Evolutionary conservation across 495 filamentous ascomycete genomes (phyloP).

Genomic region (Echria macrotheca): DNA sequence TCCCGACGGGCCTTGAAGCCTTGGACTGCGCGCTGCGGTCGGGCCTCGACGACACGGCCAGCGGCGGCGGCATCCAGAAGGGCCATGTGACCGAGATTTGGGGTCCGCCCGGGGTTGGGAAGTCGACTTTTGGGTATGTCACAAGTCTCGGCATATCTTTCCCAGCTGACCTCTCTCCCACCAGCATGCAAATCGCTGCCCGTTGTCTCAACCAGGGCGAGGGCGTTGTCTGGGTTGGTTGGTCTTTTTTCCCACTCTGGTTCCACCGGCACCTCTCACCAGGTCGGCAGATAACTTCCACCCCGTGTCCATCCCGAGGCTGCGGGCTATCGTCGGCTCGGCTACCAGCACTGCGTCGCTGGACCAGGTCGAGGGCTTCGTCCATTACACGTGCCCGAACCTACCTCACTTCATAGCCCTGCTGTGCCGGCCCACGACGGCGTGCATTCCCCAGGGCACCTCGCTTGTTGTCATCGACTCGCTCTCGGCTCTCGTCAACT

Average conservation of each 20-base stretch:
- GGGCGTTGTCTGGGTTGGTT: constrained; percentile 83
- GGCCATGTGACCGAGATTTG: constrained; percentile 85
- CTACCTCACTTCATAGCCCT: constrained; percentile 76
- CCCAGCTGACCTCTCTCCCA: constrained; percentile 6
- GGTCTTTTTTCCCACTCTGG: constrained; percentile 26
- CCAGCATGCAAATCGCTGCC: constrained; percentile 63
- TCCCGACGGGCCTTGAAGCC: constrained; percentile 60
- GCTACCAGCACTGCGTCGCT: constrained; percentile 2
- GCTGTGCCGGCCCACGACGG: constrained; percentile 53
- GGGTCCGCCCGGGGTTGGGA: constrained; percentile 83
- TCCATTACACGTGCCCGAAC: constrained; percentile 41
- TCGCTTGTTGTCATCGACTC: constrained; percentile 71
- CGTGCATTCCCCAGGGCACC: constrained; percentile 55
- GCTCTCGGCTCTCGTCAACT: constrained; percentile 65
- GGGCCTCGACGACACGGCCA: constrained; percentile 13
- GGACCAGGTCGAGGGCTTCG: constrained; percentile 14
- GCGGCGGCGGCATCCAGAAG: constrained; percentile 54
- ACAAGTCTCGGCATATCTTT: too few relatives aligned
- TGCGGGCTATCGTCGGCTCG: constrained; percentile 15
- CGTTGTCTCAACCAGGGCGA: constrained; percentile 56
- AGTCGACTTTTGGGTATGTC: constrained; percentile 72
- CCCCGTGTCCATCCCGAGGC: constrained; percentile 24
- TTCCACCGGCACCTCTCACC: constrained; percentile 8
- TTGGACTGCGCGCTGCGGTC: constrained; percentile 47
- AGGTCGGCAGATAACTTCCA: constrained; percentile 29